A percentile compares a stretch with the other conserved stretches of the same genome.
These are phyloP conservation scores for Sugiyamaella floridensis DNA, from an alignment of 805 yeast species.

Conservation along the genomic window DNA sequence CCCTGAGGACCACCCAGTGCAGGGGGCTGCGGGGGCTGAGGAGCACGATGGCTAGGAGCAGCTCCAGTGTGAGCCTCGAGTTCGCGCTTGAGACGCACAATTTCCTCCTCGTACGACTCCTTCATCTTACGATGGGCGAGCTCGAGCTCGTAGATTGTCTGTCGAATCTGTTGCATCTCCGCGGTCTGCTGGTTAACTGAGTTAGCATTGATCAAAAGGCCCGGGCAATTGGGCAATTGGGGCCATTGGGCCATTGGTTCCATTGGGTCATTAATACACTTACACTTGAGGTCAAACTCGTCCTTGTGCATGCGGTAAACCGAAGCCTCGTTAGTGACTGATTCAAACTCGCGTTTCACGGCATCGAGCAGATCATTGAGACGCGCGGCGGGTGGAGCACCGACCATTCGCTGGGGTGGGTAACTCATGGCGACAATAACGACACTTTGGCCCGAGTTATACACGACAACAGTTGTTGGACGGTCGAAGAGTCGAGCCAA, in stretches of 20 bases:
- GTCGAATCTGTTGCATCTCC: slow-evolving; percentile 90
- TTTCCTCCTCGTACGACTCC: slow-evolving; percentile 93
- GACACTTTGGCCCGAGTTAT: not conserved
- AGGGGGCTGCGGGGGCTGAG: slow-evolving; percentile 33
- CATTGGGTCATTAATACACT: slow-evolving; percentile 5
- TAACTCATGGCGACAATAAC: slow-evolving; percentile 20
- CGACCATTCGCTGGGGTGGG: slow-evolving; percentile 24
- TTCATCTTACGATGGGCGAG: slow-evolving; percentile 91
- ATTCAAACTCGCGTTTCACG: slow-evolving; percentile 83
- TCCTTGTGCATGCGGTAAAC: slow-evolving; percentile 83
- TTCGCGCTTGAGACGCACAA: slow-evolving; percentile 75
- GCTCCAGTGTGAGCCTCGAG: slow-evolving; percentile 71
- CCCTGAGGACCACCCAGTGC: slow-evolving; percentile 4
- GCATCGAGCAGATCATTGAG: slow-evolving; percentile 83
- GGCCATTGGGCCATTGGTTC: not conserved
- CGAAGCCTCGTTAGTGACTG: slow-evolving; percentile 77
- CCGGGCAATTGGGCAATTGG: not conserved
- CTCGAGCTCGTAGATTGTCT: slow-evolving; percentile 89
- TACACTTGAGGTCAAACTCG: slow-evolving; percentile 75
- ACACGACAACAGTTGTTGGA: not conserved
- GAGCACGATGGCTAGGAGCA: slow-evolving; percentile 36
- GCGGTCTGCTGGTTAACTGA: slow-evolving; percentile 74
- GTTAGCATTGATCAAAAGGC: not conserved
- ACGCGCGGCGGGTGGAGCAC: slow-evolving; percentile 29
- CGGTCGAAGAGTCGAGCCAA: not conserved